Percentiles rank a stretch among this genome's conserved stretches.
Conservation (phyloP, 306 rosid genomes). For the Trichosanthes truncata region DNA sequence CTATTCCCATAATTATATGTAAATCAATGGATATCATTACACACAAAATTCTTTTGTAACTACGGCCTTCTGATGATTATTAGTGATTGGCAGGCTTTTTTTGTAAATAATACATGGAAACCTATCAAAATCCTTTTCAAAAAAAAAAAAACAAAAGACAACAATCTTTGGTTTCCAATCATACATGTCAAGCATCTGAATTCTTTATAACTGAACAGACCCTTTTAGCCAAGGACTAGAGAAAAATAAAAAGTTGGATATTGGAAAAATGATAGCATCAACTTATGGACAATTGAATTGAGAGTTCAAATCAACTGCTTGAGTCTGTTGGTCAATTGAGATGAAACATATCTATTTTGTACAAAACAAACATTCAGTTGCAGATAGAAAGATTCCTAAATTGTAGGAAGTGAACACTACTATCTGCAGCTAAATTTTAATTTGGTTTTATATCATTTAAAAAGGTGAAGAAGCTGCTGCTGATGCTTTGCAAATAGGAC, state of each 20-base stretch:
- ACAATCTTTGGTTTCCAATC: neutral
- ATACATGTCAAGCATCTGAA: neutral
- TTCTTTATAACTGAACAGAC: neutral
- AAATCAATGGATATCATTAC: neutral
- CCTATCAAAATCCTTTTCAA: neutral
- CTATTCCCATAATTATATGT: neutral
- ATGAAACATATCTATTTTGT: neutral
- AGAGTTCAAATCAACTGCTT: neutral
- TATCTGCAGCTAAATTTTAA: neutral
- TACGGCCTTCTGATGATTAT: no score
- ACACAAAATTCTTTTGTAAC: no score
- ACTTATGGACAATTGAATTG: neutral
- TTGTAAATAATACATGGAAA: neutral
- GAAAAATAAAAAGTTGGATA: neutral
- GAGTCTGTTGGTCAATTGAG: neutral
- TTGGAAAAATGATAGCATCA: neutral
- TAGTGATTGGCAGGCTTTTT: neutral
- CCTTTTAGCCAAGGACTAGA: neutral
- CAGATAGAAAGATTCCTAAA: neutral
- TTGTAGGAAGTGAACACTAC: neutral
- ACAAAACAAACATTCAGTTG: neutral
- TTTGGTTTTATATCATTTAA: neutral
- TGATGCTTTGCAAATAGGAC: constrained; percentile 89
- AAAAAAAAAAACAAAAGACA: neutral
- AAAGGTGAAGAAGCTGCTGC: constrained; percentile 3